phyloP scores from a whole-genome alignment of 768 basidiomycete species.

The Phallus indusiatus region DNA sequence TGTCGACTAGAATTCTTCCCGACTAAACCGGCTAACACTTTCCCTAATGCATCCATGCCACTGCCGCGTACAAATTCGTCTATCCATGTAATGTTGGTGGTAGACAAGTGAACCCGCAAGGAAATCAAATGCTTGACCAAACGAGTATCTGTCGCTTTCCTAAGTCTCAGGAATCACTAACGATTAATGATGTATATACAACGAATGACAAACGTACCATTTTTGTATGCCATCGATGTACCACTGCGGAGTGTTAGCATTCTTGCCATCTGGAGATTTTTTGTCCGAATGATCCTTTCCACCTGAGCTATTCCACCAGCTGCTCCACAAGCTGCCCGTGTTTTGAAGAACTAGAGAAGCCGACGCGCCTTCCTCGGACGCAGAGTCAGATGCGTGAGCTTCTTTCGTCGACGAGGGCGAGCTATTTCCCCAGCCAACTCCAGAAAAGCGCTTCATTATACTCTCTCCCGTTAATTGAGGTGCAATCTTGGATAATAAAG shows the following conservation, averaged over 20 bases:
- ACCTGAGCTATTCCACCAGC: conserved; percentile 68
- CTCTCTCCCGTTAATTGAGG: conserved; percentile 71
- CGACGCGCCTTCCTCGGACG: conserved; percentile 23
- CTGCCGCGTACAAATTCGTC: conserved; percentile 61
- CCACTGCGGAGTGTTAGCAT: conserved; percentile 40
- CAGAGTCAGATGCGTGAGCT: conserved; percentile 26
- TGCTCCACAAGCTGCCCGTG: conserved; percentile 69
- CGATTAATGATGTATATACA: neutral
- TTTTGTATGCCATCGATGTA: conserved; percentile 55
- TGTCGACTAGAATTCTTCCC: conserved; percentile 59
- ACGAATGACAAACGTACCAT: conserved; percentile 16
- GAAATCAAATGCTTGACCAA: conserved; percentile 72
- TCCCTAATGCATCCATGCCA: conserved; percentile 57
- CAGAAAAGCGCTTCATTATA: conserved; percentile 60
- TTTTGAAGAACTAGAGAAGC: conserved; percentile 45
- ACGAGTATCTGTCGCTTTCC: conserved; percentile 45
- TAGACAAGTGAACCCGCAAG: conserved; percentile 78
- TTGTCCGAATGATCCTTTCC: conserved; percentile 24
- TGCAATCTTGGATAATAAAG: conserved; percentile 54
- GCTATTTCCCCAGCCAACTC: conserved; percentile 45
- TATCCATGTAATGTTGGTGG: conserved; percentile 70
- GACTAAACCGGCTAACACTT: conserved; percentile 49
- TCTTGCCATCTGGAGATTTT: conserved; percentile 20
- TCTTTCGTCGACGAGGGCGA: conserved; percentile 14
- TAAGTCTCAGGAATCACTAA: neutral